A percentile compares a stretch with the other conserved stretches of the same genome.
These are phyloP conservation scores for Verbascum thapsus DNA, from an alignment of 257 asterid species.

Conservation along the genomic window DNA sequence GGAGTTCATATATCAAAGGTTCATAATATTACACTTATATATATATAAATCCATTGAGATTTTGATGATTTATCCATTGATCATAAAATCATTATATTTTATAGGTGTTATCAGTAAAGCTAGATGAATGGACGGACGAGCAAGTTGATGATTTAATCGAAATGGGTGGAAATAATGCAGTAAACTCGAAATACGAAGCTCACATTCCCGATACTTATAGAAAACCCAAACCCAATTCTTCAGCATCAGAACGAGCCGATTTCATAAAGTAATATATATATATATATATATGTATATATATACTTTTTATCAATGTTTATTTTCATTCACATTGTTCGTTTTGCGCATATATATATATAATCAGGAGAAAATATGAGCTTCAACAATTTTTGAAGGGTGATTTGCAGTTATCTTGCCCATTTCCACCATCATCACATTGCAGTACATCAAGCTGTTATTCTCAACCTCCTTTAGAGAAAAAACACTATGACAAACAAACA, in stretches of 20 bases:
- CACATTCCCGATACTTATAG: slow-evolving; percentile 49
- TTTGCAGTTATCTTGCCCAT: slow-evolving; percentile 21
- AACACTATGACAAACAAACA: slow-evolving; percentile 52
- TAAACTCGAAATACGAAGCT: slow-evolving; percentile 82
- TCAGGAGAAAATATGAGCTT: slow-evolving; percentile 84
- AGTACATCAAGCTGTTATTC: slow-evolving; percentile 41
- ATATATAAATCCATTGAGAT: too few species aligned
- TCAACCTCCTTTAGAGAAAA: slow-evolving; percentile 46
- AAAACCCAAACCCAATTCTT: slow-evolving; percentile 70
- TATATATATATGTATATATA: too few species aligned
- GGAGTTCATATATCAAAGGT: slow-evolving; percentile 95
- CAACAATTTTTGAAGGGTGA: slow-evolving; percentile 58
- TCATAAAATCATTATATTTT: too few species aligned
- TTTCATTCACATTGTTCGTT: slow-evolving; percentile 15
- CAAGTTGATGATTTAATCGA: slow-evolving; percentile 67
- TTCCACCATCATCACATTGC: slow-evolving; percentile 42
- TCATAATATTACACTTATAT: too few species aligned
- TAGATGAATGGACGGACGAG: slow-evolving; percentile 88
- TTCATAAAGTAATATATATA: slow-evolving; percentile 94
- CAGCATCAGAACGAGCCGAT: slow-evolving; percentile 68
- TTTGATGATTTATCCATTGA: too few species aligned
- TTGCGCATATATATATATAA: too few species aligned
- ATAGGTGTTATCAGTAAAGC: slow-evolving; percentile 79
- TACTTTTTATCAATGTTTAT: not conserved
- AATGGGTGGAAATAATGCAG: slow-evolving; percentile 75